Conservation (phyloP, 2,329 filamentous ascomycete species). For the Didymella segeticola region DNA sequence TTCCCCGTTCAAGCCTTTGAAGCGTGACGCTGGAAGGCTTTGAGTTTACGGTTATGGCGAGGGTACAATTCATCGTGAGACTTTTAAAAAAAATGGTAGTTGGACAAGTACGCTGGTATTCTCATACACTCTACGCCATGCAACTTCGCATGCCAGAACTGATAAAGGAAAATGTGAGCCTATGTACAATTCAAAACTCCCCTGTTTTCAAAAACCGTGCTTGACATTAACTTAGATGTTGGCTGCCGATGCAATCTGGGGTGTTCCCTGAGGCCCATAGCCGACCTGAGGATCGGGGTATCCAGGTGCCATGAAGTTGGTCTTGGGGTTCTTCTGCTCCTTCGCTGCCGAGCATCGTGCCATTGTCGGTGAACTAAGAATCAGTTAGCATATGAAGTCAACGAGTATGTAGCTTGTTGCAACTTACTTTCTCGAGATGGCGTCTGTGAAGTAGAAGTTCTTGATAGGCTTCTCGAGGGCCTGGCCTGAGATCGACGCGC, state of each 20-base stretch:
- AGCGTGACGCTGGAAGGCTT: background rate
- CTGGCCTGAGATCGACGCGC: constrained; percentile 71
- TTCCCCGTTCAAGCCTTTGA: background rate
- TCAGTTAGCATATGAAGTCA: constrained; percentile 18
- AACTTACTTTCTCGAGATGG: constrained; percentile 89
- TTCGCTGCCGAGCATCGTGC: constrained; percentile 95
- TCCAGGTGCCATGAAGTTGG: constrained; percentile 60
- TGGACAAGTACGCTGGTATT: constrained; percentile 31
- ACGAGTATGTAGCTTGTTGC: no score
- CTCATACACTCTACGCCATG: constrained; percentile 31
- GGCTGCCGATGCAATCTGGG: constrained; percentile 31
- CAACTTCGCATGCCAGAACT: constrained; percentile 25
- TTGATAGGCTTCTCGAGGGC: constrained; percentile 86
- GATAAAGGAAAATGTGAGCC: constrained; percentile 33
- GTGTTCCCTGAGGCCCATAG: constrained; percentile 45
- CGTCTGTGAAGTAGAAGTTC: constrained; percentile 98
- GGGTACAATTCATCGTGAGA: no score
- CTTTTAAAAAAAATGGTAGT: background rate
- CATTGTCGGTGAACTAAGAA: constrained; percentile 89
- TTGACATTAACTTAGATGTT: constrained; percentile 30
- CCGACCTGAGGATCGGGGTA: constrained; percentile 51
- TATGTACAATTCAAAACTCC: constrained; percentile 40
- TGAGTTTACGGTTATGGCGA: background rate
- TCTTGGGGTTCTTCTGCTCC: constrained; percentile 62
- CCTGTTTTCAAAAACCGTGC: constrained; percentile 20